phyloP scores from a whole-genome alignment of 1,139 yeast species.

The Williopsis jadinii region DNA sequence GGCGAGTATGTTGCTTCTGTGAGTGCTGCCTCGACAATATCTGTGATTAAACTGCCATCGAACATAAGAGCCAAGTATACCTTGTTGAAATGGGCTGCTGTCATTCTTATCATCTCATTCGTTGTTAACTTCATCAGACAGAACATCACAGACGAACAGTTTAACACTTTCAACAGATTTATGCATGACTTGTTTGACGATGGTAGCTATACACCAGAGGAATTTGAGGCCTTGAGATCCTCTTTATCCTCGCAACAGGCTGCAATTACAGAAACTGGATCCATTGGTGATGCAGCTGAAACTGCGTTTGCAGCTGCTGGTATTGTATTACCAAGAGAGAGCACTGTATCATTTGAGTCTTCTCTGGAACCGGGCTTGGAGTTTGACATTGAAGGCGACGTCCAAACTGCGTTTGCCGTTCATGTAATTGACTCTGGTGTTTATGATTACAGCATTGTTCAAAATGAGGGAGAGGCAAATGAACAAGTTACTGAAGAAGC shows the following conservation, averaged over 20 bases:
- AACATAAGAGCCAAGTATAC: slow-evolving; percentile 41
- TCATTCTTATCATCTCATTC: slow-evolving; percentile 5
- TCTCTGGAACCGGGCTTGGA: too few species aligned
- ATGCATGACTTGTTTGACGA: slow-evolving; percentile 15
- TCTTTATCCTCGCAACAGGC: background rate
- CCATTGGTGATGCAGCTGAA: background rate
- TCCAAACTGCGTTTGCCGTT: too few species aligned
- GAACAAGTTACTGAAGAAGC: background rate
- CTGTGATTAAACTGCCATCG: slow-evolving; percentile 55
- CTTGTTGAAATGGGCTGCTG: slow-evolving; percentile 6
- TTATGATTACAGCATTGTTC: background rate
- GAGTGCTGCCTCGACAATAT: slow-evolving; percentile 74
- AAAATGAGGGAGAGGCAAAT: background rate
- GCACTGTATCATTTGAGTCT: too few species aligned
- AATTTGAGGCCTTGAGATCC: background rate
- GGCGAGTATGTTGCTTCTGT: slow-evolving; percentile 68
- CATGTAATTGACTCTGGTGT: too few species aligned
- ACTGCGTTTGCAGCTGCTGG: background rate
- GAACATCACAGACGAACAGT: slow-evolving; percentile 12
- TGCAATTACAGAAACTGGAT: background rate
- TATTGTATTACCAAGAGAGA: background rate
- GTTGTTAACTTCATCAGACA: slow-evolving; percentile 4
- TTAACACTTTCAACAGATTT: slow-evolving; percentile 7
- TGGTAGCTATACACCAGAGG: slow-evolving; percentile 1
- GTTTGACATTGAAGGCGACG: too few species aligned